A percentile compares a stretch with the other conserved stretches of the same genome.
These are phyloP conservation scores for Tetradesmus obliquus DNA, from an alignment of 139 green algal species.

Conservation along the genomic window DNA sequence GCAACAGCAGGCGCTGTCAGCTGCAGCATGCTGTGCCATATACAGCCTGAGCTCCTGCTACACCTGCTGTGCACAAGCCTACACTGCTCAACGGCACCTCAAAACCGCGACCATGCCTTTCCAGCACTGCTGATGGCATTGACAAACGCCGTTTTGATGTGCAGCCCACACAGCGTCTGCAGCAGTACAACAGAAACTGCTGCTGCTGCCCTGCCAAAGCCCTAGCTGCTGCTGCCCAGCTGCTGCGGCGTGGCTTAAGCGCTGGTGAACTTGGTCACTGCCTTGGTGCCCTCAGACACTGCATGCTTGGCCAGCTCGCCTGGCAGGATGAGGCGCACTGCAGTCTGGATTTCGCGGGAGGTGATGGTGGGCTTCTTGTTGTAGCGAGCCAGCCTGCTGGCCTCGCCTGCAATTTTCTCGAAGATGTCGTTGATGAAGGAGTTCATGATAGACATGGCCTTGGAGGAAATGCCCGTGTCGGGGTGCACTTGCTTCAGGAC, in stretches of 20 bases:
- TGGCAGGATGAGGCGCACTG: conserved; percentile 83
- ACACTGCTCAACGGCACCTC: too few species aligned
- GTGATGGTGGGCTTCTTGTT: conserved; percentile 62
- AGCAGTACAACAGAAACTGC: not conserved
- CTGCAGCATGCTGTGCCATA: not conserved
- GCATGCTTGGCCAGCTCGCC: conserved; percentile 91
- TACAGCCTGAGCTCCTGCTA: not conserved
- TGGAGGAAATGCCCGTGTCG: conserved; percentile 94
- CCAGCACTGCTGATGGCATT: not conserved
- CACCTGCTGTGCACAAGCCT: too few species aligned
- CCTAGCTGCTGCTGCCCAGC: not conserved
- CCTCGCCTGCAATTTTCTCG: conserved; percentile 92
- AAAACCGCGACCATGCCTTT: not conserved
- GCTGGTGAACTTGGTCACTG: conserved; percentile 73
- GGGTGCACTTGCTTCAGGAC: conserved; percentile 96
- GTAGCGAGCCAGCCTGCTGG: conserved; percentile 69
- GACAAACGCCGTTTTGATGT: not conserved
- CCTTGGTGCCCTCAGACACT: conserved; percentile 74
- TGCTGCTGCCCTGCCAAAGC: not conserved
- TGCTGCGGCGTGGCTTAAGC: conserved; percentile 42
- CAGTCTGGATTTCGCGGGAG: conserved; percentile 79
- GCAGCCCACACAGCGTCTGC: not conserved
- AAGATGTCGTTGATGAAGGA: conserved; percentile 96
- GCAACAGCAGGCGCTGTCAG: not conserved
- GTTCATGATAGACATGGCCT: conserved; percentile 98